phyloP scores from a whole-genome alignment of 2,329 filamentous ascomycete species.

The Trichoderma atroviride region DNA sequence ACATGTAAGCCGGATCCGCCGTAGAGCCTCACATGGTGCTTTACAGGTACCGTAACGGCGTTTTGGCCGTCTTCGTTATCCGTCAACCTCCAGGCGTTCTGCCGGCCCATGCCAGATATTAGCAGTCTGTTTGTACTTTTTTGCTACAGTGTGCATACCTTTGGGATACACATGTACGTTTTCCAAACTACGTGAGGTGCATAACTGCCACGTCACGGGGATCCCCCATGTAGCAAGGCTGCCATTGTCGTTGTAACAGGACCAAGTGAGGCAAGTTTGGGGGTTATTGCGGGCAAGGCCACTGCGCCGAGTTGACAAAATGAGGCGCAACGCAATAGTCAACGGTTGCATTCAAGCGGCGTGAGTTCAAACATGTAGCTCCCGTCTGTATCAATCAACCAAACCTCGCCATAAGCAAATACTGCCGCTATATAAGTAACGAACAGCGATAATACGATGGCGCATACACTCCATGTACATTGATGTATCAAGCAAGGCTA shows the following conservation, averaged over 20 bases:
- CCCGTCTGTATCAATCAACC: too few species aligned
- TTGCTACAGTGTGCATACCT: neutral
- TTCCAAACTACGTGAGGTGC: constrained; percentile 15
- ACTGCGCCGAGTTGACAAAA: neutral
- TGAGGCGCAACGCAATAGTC: neutral
- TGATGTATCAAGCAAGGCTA: neutral
- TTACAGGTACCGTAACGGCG: neutral
- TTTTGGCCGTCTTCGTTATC: neutral
- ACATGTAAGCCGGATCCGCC: neutral
- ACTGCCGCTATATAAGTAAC: neutral
- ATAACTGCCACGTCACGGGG: constrained; percentile 19
- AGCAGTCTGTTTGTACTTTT: neutral
- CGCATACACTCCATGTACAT: too few species aligned
- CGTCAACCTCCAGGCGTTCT: neutral
- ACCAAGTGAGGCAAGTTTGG: neutral
- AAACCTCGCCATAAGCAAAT: neutral
- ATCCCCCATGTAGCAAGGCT: neutral
- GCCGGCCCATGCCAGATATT: neutral
- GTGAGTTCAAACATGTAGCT: neutral
- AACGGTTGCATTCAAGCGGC: neutral
- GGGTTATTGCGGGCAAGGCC: neutral
- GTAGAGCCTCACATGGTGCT: neutral
- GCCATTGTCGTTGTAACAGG: neutral
- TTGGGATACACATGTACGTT: neutral
- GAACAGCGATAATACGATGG: neutral